These are phyloP conservation scores for Samsoniella hepiali DNA, from an alignment of 2,329 filamentous ascomycete species.

Conservation along the genomic window DNA sequence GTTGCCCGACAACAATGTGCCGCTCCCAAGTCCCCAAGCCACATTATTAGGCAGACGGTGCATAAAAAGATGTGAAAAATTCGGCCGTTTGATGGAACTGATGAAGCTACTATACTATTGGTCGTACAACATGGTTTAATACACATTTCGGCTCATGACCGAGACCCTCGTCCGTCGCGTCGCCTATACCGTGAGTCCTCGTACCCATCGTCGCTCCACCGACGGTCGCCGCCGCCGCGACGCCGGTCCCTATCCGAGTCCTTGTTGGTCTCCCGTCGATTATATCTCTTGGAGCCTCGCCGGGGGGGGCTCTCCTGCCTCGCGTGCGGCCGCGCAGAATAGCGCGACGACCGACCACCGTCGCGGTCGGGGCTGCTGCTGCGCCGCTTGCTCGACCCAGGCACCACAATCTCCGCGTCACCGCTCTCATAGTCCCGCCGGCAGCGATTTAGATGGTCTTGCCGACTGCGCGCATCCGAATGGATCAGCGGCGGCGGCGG, in stretches of 20 bases:
- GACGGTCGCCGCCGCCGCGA: not conserved
- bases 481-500: constrained; percentile 4
- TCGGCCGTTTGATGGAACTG: too few species aligned
- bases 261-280: not conserved
- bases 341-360: not conserved
- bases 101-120: not conserved
- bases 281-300: not conserved
- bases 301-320: not conserved
- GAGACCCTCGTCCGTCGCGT: not conserved
- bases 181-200: not conserved
- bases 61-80: too few species aligned
- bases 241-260: not conserved
- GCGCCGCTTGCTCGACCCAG: not conserved
- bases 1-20: too few species aligned
- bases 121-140: not conserved
- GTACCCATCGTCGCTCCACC: not conserved
- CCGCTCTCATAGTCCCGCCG: constrained; percentile 1
- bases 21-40: too few species aligned
- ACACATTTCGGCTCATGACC: not conserved
- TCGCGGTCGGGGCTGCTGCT: not conserved
- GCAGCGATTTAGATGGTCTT: constrained; percentile 4
- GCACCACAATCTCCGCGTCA: not conserved
- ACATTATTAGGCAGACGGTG: too few species aligned
- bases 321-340: not conserved
- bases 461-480: constrained; percentile 1